Base-by-base conservation (phyloP, 768 basidiomycete species). In the Leccinum ochraceum region DNA sequence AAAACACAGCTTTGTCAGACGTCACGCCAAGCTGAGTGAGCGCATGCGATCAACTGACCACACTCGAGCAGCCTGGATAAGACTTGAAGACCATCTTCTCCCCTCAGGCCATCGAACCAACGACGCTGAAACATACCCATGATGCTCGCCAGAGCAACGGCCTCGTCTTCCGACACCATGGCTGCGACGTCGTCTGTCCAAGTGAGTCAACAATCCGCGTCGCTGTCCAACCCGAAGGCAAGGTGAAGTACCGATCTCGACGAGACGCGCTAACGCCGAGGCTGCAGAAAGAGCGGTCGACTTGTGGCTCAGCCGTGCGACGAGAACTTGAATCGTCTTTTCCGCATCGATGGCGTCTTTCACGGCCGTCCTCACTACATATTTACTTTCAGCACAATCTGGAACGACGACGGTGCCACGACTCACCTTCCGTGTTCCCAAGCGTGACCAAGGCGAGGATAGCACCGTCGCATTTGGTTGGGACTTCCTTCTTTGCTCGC, bases 101-200 rank as follows among this genome's bases (percentile, higher is more conserved):
- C 69, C 1, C 56, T 60, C n/a, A 61, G 14, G 10, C 63, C 70
- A 20, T 73, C 71, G n/a, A 73, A 72, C 69, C 71, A 69, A 46
- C 69, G 63, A 53, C 62, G 64, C 51, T 32, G 59, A 32, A 72
- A 56, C 71, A 72, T 73, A 7, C 46, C 32, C 24, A 69, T 6
- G 34, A 73, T 65, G 11, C 53, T 46, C 44, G 11, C n/a, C 5
- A 20, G 30, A 13, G 57, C 63, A 20, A 61, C 59, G 0, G 53
- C 51, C 10, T 55, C n/a, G 4, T 62, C 50, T 3, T 56, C 39
- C 17, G 58, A 60, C 2, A 66, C 51, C 49, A 65, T 44, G 3
- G 34, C 10, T 9, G 63, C 62, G 3, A 73, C 55, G 13, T 63
- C 62, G 22, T 66, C 71, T 73, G 48, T n/a, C 13, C 2, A 7